These are phyloP conservation scores for Vigna nakashimae DNA, from an alignment of 306 rosid genomes.

Conservation along the genomic window DNA sequence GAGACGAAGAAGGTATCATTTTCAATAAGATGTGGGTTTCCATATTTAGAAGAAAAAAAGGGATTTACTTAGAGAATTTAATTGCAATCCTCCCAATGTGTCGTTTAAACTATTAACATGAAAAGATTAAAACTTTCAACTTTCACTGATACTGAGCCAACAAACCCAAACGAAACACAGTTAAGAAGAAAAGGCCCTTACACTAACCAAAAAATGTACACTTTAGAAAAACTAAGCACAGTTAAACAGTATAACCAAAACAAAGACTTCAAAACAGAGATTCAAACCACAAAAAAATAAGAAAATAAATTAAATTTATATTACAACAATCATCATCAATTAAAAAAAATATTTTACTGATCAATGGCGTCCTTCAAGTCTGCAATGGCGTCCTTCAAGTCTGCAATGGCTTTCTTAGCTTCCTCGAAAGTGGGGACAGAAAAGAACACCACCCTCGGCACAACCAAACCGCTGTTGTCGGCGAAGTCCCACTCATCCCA, in stretches of 20 bases:
- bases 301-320: not conserved
- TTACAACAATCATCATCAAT: too few species aligned
- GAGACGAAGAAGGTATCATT: not conserved
- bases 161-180: not conserved
- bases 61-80: not conserved
- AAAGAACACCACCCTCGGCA: constrained; percentile 73
- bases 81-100: not conserved
- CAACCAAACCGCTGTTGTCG: constrained; percentile 52
- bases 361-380: constrained; percentile 85
- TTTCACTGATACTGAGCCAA: not conserved
- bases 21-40: not conserved
- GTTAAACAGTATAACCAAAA: not conserved
- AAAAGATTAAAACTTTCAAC: not conserved
- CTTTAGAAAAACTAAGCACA: not conserved
- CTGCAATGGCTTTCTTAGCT: constrained; percentile 73
- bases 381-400: constrained; percentile 73
- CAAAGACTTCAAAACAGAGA: not conserved
- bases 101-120: not conserved
- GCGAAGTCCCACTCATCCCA: constrained; percentile 78
- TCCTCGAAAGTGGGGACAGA: constrained; percentile 67
- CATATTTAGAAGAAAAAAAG: not conserved
- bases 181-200: not conserved
- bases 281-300: not conserved
- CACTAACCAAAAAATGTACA: not conserved
- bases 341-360: constrained; percentile 43